A percentile compares a stretch with the other conserved stretches of the same genome.
Evolutionary conservation across 495 filamentous ascomycete genomes (phyloP).

Genomic region (Chaetomium cochliodes): DNA sequence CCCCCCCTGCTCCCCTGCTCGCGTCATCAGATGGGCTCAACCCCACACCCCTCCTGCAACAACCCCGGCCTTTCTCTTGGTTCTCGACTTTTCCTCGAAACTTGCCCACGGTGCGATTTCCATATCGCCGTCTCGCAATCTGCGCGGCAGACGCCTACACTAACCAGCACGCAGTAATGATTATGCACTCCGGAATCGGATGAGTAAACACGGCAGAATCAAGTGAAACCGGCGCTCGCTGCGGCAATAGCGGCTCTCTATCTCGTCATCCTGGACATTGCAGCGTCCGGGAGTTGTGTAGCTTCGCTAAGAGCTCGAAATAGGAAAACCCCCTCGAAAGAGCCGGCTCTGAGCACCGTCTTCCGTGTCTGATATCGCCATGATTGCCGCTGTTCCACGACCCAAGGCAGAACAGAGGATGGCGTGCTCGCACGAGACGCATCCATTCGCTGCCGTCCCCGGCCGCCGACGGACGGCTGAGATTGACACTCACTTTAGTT

Average conservation of each 20-base stretch:
- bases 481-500: constrained; percentile 9
- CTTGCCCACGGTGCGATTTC: no score
- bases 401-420: constrained; percentile 7
- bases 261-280: constrained; percentile 19
- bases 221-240: background rate
- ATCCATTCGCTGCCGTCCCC: constrained; percentile 19
- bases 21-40: constrained; percentile 10
- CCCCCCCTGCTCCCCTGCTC: constrained; percentile 1
- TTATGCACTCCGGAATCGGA: constrained; percentile 1
- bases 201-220: background rate
- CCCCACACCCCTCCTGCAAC: constrained; percentile 6
- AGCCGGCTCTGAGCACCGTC: constrained; percentile 17
- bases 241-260: constrained; percentile 1
- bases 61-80: background rate
- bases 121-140: constrained; percentile 1
- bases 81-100: background rate
- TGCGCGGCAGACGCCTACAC: background rate
- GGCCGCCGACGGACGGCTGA: constrained; percentile 11
- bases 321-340: background rate
- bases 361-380: constrained; percentile 31
- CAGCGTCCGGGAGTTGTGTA: constrained; percentile 27
- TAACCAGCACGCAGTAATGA: background rate
- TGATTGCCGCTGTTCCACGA: constrained; percentile 21
- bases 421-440: constrained; percentile 16
- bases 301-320: constrained; percentile 25